Percentiles rank a stretch among this genome's conserved stretches.
Conservation (phyloP, 805 yeast genomes). For the Saccharomycopsis fodiens region DNA sequence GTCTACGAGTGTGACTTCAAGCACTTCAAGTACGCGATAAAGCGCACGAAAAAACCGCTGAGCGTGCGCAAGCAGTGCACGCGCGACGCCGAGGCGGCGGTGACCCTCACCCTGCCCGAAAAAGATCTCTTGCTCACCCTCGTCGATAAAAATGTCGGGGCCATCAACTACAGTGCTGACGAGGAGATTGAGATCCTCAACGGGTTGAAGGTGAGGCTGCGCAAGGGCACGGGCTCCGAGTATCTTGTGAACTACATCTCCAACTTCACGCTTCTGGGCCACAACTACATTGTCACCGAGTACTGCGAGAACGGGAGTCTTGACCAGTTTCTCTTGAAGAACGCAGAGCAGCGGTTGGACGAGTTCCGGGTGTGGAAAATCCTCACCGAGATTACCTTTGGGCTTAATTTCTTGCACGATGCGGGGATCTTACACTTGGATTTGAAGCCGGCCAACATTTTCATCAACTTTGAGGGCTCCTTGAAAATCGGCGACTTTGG, state of each 20-base stretch:
- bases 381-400: slow-evolving; percentile 75
- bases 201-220: slow-evolving; percentile 22
- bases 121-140: slow-evolving; percentile 8
- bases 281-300: slow-evolving; percentile 80
- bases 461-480: slow-evolving; percentile 90
- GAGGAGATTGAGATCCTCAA: slow-evolving; percentile 32
- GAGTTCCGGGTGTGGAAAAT: slow-evolving; percentile 99
- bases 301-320: slow-evolving; percentile 92
- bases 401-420: slow-evolving; percentile 73
- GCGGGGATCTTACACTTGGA: slow-evolving; percentile 77
- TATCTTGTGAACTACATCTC: slow-evolving; percentile 17
- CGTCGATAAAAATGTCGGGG: slow-evolving; percentile 1
- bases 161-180: slow-evolving; percentile 17
- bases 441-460: slow-evolving; percentile 90
- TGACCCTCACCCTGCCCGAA: slow-evolving; percentile 7
- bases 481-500: slow-evolving; percentile 97
- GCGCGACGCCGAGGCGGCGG: slow-evolving; percentile 9
- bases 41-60: slow-evolving; percentile 52
- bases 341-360: slow-evolving; percentile 50
- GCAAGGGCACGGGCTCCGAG: slow-evolving; percentile 16
- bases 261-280: slow-evolving; percentile 11
- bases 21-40: slow-evolving; percentile 66
- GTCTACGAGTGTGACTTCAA: slow-evolving; percentile 79
- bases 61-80: slow-evolving; percentile 1
- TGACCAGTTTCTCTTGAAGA: slow-evolving; percentile 70